phyloP scores from a whole-genome alignment of 2,329 filamentous ascomycete genomes.

The Parastagonospora nodorum region DNA sequence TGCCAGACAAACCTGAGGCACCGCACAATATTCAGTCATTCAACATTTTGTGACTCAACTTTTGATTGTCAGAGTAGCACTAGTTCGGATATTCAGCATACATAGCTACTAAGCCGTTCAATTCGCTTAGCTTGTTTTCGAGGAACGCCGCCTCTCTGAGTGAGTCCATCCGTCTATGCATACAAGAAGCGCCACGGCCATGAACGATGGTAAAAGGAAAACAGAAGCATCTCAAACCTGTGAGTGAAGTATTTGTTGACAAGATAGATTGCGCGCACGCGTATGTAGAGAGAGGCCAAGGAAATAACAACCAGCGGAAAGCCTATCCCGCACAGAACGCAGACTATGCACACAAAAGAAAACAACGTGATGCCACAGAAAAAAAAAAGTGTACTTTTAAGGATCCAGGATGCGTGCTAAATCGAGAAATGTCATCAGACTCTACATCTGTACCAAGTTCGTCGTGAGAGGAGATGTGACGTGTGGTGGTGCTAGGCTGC shows the following conservation, averaged over 20 bases:
- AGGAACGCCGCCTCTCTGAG: not conserved
- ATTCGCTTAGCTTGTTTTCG: not conserved
- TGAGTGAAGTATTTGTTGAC: no score
- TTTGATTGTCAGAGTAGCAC: no score
- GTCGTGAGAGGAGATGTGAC: conserved; percentile 4
- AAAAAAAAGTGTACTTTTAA: not conserved
- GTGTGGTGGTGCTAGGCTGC: not conserved
- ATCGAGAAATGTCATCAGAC: not conserved
- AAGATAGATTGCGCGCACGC: no score
- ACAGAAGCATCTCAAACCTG: not conserved
- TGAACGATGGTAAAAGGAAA: not conserved
- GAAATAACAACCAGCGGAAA: no score
- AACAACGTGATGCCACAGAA: not conserved
- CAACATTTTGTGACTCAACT: no score
- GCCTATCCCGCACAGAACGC: not conserved
- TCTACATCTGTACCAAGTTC: conserved; percentile 6
- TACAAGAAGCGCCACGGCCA: not conserved
- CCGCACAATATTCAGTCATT: no score
- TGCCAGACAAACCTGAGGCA: no score
- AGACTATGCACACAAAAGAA: not conserved
- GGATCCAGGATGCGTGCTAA: not conserved
- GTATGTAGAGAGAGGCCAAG: no score
- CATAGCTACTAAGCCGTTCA: no score
- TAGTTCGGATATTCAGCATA: no score
- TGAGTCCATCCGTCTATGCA: not conserved